phyloP scores from a whole-genome alignment of 805 yeast genomes.

The Metschnikowia matae region DNA sequence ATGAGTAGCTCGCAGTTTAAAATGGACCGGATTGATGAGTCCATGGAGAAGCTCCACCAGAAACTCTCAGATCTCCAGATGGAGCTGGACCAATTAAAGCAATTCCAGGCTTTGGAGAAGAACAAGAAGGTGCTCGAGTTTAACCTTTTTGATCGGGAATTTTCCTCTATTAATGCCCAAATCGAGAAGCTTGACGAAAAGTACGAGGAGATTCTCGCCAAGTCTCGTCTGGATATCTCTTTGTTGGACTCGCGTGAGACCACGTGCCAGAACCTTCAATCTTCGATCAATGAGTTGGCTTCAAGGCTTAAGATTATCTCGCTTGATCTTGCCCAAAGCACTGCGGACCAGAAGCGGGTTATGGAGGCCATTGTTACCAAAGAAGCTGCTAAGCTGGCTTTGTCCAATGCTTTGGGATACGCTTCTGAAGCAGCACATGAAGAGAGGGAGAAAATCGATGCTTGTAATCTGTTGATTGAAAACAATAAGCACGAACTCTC shows the following conservation, averaged over 20 bases:
- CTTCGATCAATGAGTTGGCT: conserved; percentile 43
- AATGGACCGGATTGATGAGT: conserved; percentile 67
- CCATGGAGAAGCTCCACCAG: conserved; percentile 63
- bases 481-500: conserved; percentile 36
- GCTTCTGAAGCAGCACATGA: conserved; percentile 28
- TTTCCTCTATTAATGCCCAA: conserved; percentile 53
- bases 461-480: conserved; percentile 26
- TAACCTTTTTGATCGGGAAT: conserved; percentile 72
- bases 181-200: conserved; percentile 59
- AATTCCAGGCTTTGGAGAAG: conserved; percentile 63
- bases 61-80: conserved; percentile 74
- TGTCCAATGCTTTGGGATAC: conserved; percentile 31
- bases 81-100: conserved; percentile 72
- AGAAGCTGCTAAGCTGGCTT: conserved; percentile 43
- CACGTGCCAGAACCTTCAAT: conserved; percentile 41
- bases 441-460: conserved; percentile 18
- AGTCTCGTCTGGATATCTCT: conserved; percentile 50
- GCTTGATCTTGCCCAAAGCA: conserved; percentile 55
- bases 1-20: conserved; percentile 71
- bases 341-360: conserved; percentile 46
- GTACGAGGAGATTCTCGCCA: conserved; percentile 47
- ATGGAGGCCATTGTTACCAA: conserved; percentile 47
- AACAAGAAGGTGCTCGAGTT: conserved; percentile 69
- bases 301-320: conserved; percentile 47
- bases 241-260: conserved; percentile 62